Evolutionary conservation across 306 rosid genomes (phyloP).

Genomic region (Trichosanthes truncata): DNA sequence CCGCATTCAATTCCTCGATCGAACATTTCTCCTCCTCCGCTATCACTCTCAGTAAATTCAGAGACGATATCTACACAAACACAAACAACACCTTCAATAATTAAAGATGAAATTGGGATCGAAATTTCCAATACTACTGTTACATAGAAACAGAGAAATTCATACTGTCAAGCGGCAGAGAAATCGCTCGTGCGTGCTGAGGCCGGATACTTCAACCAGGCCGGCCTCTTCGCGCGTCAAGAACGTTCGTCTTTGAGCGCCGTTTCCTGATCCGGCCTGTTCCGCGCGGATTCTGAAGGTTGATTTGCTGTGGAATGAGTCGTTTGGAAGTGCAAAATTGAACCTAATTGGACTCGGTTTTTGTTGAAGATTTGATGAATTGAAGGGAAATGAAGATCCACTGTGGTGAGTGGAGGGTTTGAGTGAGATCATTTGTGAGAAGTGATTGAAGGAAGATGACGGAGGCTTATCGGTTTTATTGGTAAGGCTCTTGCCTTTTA

Average conservation of each 20-base stretch:
- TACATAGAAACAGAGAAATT: not conserved
- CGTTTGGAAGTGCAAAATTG: not conserved
- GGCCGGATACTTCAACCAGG: constrained; percentile 77
- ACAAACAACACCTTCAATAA: not conserved
- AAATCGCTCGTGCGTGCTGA: constrained; percentile 71
- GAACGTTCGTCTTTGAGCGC: constrained; percentile 38
- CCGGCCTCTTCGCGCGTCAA: constrained; percentile 79
- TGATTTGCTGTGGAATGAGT: not conserved
- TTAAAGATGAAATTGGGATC: too few species aligned
- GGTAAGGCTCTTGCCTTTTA: not conserved
- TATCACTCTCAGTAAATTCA: constrained; percentile 71
- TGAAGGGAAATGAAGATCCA: constrained; percentile 19
- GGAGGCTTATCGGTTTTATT: not conserved
- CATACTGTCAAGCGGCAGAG: constrained; percentile 86
- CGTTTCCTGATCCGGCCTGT: constrained; percentile 17
- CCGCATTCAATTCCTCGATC: constrained; percentile 83
- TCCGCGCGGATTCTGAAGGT: not conserved
- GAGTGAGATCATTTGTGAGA: constrained; percentile 27
- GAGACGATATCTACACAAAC: constrained; percentile 52
- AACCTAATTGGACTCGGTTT: not conserved
- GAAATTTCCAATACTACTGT: too few species aligned
- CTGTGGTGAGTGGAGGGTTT: constrained; percentile 22
- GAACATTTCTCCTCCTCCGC: constrained; percentile 84
- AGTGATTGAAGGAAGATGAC: not conserved
- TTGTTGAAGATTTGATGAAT: constrained; percentile 21